Evolutionary conservation across 352 stramenopile species (phyloP).

Genomic region (Phytophthora idaei): DNA sequence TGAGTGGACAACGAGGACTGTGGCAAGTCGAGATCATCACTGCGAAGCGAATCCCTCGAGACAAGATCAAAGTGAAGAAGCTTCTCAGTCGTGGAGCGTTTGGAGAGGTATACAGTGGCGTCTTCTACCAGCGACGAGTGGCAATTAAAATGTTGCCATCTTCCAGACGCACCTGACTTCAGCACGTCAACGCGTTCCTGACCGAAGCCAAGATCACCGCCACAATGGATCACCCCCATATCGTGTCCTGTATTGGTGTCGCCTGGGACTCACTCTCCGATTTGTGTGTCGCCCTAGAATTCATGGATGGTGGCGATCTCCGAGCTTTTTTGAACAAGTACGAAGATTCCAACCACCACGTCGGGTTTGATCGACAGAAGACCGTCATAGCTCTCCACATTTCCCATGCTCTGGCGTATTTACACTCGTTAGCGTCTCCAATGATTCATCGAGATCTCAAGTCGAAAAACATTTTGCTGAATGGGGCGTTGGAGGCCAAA

Average conservation of each 20-base stretch:
- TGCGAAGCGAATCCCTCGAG: conserved; percentile 29
- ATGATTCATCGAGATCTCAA: conserved; percentile 37
- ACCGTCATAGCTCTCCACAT: conserved; percentile 37
- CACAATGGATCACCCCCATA: background rate
- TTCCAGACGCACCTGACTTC: conserved; percentile 18
- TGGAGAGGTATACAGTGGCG: conserved; percentile 41
- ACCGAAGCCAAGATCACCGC: conserved; percentile 24
- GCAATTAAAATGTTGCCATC: conserved; percentile 43
- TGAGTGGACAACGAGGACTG: conserved; percentile 1
- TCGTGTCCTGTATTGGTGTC: background rate
- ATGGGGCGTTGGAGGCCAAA: conserved; percentile 23
- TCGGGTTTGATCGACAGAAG: conserved; percentile 23
- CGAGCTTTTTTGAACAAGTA: conserved; percentile 10
- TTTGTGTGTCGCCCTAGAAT: conserved; percentile 46
- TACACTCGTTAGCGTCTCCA: conserved; percentile 20
- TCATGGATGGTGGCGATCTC: conserved; percentile 40
- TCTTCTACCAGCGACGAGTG: conserved; percentile 32
- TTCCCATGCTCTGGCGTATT: conserved; percentile 30
- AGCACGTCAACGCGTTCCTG: conserved; percentile 39
- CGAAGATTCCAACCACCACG: conserved; percentile 6
- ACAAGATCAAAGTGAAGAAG: conserved; percentile 23
- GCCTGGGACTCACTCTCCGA: conserved; percentile 16
- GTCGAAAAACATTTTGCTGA: conserved; percentile 38
- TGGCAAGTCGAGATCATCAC: conserved; percentile 41
- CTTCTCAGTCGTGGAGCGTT: conserved; percentile 39